phyloP scores from a whole-genome alignment of 192 early-diverging fungal species.

The Coemansia interrupta region DNA sequence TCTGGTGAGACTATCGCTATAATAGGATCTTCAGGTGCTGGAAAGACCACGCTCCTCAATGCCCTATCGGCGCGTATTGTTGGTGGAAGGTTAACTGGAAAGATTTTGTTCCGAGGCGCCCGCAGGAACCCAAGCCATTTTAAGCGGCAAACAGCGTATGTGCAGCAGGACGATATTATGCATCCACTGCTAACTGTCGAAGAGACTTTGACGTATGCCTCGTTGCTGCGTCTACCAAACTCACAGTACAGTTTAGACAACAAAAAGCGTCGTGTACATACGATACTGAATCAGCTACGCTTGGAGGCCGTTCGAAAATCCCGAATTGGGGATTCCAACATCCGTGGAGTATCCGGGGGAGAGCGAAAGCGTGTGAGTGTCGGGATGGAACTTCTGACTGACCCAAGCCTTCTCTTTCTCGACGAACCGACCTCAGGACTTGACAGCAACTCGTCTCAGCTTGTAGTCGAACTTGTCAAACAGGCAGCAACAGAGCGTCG shows the following conservation, averaged over 20 bases:
- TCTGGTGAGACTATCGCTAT: conserved; percentile 77
- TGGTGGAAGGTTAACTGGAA: conserved; percentile 55
- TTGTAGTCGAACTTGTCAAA: conserved; percentile 59
- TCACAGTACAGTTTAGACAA: conserved; percentile 41
- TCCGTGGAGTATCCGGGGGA: conserved; percentile 55
- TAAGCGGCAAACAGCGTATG: conserved; percentile 43
- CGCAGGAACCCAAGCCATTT: conserved; percentile 30
- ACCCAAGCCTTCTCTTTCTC: conserved; percentile 55
- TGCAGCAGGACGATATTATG: conserved; percentile 58
- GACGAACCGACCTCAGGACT: conserved; percentile 65
- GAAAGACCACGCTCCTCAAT: conserved; percentile 83
- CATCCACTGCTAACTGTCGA: conserved; percentile 66
- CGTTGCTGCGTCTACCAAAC: conserved; percentile 65
- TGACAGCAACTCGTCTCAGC: conserved; percentile 65
- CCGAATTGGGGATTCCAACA: conserved; percentile 46
- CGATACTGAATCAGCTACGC: conserved; percentile 62
- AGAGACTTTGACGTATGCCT: conserved; percentile 73
- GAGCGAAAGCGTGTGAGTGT: conserved; percentile 56
- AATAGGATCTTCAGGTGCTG: conserved; percentile 90
- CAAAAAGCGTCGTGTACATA: conserved; percentile 58
- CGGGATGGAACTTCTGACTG: conserved; percentile 49
- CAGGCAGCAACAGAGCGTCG: conserved; percentile 53
- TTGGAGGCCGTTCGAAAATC: conserved; percentile 57
- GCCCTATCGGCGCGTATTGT: conserved; percentile 71
- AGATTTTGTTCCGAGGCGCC: conserved; percentile 51